Percentiles rank a stretch among this genome's conserved stretches.
Evolutionary conservation across 495 filamentous ascomycete genomes (phyloP).

Genomic region (Penicillium roqueforti): DNA sequence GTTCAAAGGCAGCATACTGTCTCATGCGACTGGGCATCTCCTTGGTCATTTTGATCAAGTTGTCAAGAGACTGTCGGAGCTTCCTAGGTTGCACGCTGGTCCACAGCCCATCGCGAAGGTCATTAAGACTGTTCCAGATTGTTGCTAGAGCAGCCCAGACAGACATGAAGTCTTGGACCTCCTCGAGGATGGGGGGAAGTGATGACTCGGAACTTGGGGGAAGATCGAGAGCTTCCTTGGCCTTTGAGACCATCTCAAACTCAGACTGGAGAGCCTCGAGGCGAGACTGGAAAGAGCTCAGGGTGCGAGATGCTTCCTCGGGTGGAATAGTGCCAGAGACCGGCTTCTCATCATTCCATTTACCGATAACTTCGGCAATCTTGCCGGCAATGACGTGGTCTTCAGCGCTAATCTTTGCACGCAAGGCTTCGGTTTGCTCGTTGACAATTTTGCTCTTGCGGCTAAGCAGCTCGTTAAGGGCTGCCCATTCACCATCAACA

Average conservation of each 20-base stretch:
- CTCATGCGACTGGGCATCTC: conserved; percentile 99
- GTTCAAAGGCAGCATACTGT: conserved; percentile 97
- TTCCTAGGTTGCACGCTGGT: conserved; percentile 89
- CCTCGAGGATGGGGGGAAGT: conserved; percentile 78
- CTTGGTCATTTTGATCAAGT: conserved; percentile 94
- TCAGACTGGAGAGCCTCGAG: conserved; percentile 80
- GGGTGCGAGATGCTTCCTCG: conserved; percentile 72
- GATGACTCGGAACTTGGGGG: conserved; percentile 71
- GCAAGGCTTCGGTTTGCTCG: conserved; percentile 90
- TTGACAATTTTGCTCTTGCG: conserved; percentile 90
- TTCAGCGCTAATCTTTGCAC: conserved; percentile 93
- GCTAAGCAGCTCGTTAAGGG: conserved; percentile 79
- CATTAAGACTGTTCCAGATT: conserved; percentile 95
- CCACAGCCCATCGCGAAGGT: conserved; percentile 88
- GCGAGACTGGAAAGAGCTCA: conserved; percentile 73
- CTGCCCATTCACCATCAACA: conserved; percentile 88
- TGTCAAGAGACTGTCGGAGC: conserved; percentile 80
- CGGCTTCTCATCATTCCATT: conserved; percentile 96
- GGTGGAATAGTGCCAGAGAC: conserved; percentile 91
- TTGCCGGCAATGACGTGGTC: conserved; percentile 85
- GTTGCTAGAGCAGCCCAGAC: conserved; percentile 93
- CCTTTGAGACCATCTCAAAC: conserved; percentile 89
- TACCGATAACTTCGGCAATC: conserved; percentile 70
- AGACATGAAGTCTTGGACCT: conserved; percentile 97
- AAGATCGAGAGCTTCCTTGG: conserved; percentile 93